Evolutionary conservation across 345 rosid species (phyloP).

Genomic region (Brassica incana): DNA sequence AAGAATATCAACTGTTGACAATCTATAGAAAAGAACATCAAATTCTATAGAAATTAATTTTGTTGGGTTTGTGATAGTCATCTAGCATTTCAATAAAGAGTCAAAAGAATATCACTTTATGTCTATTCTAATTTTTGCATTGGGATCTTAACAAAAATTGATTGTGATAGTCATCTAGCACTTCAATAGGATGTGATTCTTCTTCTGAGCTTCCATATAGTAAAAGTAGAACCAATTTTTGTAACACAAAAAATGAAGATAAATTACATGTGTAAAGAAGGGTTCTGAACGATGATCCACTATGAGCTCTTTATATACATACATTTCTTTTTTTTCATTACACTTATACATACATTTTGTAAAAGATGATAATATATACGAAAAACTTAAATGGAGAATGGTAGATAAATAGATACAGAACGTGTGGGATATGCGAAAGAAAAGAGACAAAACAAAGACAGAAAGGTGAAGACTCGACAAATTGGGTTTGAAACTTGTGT

Average conservation of each 20-base stretch:
- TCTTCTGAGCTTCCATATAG: not conserved
- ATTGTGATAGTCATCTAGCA: not conserved
- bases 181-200: not conserved
- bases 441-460: constrained; percentile 19
- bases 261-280: not conserved
- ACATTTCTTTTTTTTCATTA: not conserved
- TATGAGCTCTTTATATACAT: not conserved
- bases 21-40: not conserved
- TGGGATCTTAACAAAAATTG: not conserved
- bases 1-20: not conserved
- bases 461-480: constrained; percentile 18
- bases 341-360: not conserved
- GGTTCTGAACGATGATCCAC: not conserved
- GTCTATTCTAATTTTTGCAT: not conserved
- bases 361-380: not conserved
- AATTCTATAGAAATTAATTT: not conserved
- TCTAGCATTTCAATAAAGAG: too few species aligned
- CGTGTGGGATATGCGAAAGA: not conserved
- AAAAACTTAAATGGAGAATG: not conserved
- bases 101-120: not conserved
- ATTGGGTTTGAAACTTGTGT: not conserved
- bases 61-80: too few species aligned
- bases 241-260: not conserved
- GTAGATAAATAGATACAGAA: not conserved
- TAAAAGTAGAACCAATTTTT: not conserved